phyloP scores from a whole-genome alignment of 2,329 filamentous ascomycete genomes.

The Phaeosphaeria sp. region DNA sequence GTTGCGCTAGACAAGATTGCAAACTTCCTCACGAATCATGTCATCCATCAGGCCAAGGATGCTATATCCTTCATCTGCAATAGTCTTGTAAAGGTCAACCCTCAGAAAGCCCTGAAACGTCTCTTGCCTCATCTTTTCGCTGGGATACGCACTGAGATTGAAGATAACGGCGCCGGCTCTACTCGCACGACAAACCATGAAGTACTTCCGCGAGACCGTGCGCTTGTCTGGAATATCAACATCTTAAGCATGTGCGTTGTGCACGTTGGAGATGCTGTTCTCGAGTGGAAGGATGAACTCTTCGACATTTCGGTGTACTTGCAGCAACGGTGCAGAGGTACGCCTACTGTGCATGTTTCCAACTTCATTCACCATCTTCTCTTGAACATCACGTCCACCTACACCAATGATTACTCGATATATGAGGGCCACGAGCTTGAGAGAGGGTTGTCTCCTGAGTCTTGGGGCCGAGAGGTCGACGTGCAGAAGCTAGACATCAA shows the following conservation, averaged over 20 bases:
- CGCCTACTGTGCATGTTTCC: constrained; percentile 93
- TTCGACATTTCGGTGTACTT: constrained; percentile 93
- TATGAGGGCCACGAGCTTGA: constrained; percentile 80
- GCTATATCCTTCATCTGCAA: constrained; percentile 99
- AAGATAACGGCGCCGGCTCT: constrained; percentile 93
- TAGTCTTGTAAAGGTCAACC: constrained; percentile 92
- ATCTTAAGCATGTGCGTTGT: constrained; percentile 98
- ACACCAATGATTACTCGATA: constrained; percentile 85
- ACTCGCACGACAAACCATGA: constrained; percentile 93
- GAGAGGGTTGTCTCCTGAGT: constrained; percentile 73
- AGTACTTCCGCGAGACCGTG: constrained; percentile 88
- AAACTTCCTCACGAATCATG: constrained; percentile 88
- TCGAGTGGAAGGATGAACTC: constrained; percentile 87
- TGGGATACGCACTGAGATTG: constrained; percentile 95
- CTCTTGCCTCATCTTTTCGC: constrained; percentile 89
- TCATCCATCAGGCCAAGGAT: constrained; percentile 95
- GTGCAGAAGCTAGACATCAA: constrained; percentile 80
- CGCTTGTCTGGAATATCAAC: constrained; percentile 94
- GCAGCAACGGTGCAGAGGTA: constrained; percentile 92
- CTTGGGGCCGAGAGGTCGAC: constrained; percentile 83
- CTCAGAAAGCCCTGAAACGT: constrained; percentile 88
- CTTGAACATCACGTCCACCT: constrained; percentile 92
- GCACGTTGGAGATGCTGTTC: constrained; percentile 87
- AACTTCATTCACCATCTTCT: constrained; percentile 97
- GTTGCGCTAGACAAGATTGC: constrained; percentile 90